Evolutionary conservation across 2,329 filamentous ascomycete species (phyloP).

Genomic region (Colletotrichum sojae): DNA sequence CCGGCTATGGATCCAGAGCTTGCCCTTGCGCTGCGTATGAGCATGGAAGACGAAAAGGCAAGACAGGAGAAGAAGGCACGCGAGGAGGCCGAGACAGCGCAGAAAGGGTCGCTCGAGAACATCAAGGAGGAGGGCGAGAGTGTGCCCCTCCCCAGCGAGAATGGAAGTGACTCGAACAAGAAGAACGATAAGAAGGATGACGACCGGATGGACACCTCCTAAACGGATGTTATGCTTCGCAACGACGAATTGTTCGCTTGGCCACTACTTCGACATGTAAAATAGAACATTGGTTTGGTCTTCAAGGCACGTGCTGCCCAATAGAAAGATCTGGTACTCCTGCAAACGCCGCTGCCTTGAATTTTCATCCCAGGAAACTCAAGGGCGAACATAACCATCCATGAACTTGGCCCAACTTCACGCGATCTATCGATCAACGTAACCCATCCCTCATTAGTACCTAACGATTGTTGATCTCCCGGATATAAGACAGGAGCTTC

Average conservation of each 20-base stretch:
- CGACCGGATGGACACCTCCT: constrained; percentile 95
- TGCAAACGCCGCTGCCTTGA: constrained; percentile 34
- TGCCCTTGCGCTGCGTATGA: constrained; percentile 95
- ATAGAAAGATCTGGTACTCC: constrained; percentile 38
- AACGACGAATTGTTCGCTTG: constrained; percentile 24
- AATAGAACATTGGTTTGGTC: constrained; percentile 40
- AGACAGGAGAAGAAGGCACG: constrained; percentile 88
- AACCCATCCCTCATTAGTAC: constrained; percentile 26
- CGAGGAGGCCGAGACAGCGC: constrained; percentile 79
- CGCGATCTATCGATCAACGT: too few relatives aligned
- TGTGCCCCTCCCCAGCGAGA: constrained; percentile 74
- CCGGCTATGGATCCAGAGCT: constrained; percentile 93
- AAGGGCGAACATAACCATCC: constrained; percentile 1
- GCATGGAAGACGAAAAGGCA: constrained; percentile 97
- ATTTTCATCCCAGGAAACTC: constrained; percentile 1
- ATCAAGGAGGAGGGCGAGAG: constrained; percentile 86
- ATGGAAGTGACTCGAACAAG: constrained; percentile 65
- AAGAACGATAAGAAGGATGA: constrained; percentile 62
- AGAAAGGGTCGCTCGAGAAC: constrained; percentile 82
- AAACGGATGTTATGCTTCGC: constrained; percentile 42
- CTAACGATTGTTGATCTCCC: constrained; percentile 75
- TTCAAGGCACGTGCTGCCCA: constrained; percentile 33
- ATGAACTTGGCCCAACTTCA: not conserved
- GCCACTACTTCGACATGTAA: constrained; percentile 37
- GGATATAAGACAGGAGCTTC: constrained; percentile 84